Percentiles rank a stretch among this genome's conserved stretches.
Conservation (phyloP, 2,329 filamentous ascomycete genomes). For the Xylaria multiplex region DNA sequence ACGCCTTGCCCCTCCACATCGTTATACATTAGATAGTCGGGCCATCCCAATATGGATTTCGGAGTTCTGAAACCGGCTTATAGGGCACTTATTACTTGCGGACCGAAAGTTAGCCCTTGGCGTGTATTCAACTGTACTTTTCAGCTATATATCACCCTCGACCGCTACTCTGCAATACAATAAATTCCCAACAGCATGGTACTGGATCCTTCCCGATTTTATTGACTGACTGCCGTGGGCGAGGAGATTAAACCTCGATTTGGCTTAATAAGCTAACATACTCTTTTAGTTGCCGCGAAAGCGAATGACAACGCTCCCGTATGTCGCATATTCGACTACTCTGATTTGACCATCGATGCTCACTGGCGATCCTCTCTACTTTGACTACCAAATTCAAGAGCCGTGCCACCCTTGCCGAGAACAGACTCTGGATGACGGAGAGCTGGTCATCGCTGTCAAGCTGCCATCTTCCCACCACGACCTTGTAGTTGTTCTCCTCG, state of each 20-base stretch:
- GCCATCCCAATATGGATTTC: slow-evolving; percentile 9
- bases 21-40: background rate
- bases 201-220: background rate
- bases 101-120: background rate
- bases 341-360: slow-evolving; percentile 11
- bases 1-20: too few species aligned
- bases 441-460: slow-evolving; percentile 4
- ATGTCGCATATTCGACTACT: background rate
- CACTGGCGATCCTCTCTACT: slow-evolving; percentile 2
- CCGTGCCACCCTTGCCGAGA: slow-evolving; percentile 2
- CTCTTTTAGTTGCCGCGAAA: background rate
- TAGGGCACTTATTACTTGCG: too few species aligned
- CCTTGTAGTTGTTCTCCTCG: slow-evolving; percentile 4
- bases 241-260: background rate
- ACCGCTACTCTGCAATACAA: slow-evolving; percentile 1
- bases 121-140: background rate
- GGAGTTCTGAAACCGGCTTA: slow-evolving; percentile 1
- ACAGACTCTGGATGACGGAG: slow-evolving; percentile 6
- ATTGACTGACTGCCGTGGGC: background rate
- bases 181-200: too few species aligned
- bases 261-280: background rate
- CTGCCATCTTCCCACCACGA: slow-evolving; percentile 7
- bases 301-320: slow-evolving; percentile 2
- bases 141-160: background rate
- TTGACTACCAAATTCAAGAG: background rate